Base-by-base conservation (phyloP, 345 rosid species). In the Heritiera littoralis region DNA sequence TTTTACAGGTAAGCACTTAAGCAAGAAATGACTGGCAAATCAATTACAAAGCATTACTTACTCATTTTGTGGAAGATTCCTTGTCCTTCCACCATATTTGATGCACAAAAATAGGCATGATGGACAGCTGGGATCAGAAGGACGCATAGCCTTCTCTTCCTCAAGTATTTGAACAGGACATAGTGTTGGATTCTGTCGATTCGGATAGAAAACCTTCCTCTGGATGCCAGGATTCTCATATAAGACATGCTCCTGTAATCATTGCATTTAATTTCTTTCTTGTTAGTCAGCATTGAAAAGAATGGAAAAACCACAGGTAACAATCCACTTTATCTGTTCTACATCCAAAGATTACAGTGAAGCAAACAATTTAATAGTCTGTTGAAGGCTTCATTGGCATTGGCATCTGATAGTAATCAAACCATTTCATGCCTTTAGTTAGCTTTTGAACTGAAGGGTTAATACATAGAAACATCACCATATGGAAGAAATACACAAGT, bases 1-100 rank as follows among this genome's bases (percentile, higher is more conserved):
- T 51, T 51, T 51, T 12, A 51, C 55, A 12, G 55, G 55, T 13
- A 51, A 51, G 17, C 55, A 51, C 17, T 1, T 46, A 46, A 46
- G 4, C 12, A 46, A 54, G 74, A 6, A 58, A 58, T 9, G 63
- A 58, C n/a, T 40, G 43, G 43, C 43, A 40, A 40, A 40, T 4
- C 43, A 40, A 40, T 40, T 40, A 40, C 41, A 20, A 6, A 75
- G 23, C 8, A 10, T 17, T 9, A 77, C 86, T 84, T 78, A 89
- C 93, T 89, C 89, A 65, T 88, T 89, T 77, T 89, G 91, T 23
- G 93, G 93, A 72, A 86, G 88, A 76, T 89, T 89, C 83, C 93
- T 84, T 5, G 93, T 86, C 66, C 88, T 88, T 66, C 93, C 93
- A 59, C 93, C 93, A 49, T 89, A 89, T 81, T 89, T 89, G 10